A percentile compares a stretch with the other conserved stretches of the same genome.
Evolutionary conservation across 1,139 yeast species (phyloP).

Genomic region (Debaryomycetaceae sp.): DNA sequence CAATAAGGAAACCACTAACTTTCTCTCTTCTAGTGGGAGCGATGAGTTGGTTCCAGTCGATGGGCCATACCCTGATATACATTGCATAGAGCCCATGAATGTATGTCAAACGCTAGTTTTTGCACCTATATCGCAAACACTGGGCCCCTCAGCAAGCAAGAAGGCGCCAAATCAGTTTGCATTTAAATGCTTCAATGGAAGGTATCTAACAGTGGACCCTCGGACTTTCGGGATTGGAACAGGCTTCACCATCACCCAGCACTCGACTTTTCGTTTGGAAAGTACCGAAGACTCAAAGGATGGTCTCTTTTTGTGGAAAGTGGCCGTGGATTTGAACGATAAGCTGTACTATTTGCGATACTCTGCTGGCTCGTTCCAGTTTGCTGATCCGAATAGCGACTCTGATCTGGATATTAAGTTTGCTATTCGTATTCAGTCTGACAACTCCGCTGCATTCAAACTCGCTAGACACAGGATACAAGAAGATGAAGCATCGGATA

Average conservation of each 20-base stretch:
- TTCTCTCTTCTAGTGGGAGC: not conserved
- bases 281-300: not conserved
- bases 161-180: conserved; percentile 1
- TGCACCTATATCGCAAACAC: not conserved
- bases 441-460: conserved; percentile 3
- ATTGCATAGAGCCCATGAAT: conserved; percentile 5
- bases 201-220: conserved; percentile 3
- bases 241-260: conserved; percentile 3
- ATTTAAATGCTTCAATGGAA: conserved; percentile 1
- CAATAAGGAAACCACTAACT: not conserved
- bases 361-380: not conserved
- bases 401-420: not conserved
- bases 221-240: conserved; percentile 1
- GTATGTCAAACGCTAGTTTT: not conserved
- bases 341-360: not conserved
- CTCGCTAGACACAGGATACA: not conserved
- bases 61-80: conserved; percentile 1
- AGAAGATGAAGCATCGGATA: conserved; percentile 5
- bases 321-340: not conserved
- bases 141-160: not conserved
- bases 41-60: not conserved
- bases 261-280: conserved; percentile 1
- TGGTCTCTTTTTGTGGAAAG: not conserved
- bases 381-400: not conserved
- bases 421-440: conserved; percentile 5